phyloP scores from a whole-genome alignment of 352 stramenopile species.

The Phytophthora chlamydospora region DNA sequence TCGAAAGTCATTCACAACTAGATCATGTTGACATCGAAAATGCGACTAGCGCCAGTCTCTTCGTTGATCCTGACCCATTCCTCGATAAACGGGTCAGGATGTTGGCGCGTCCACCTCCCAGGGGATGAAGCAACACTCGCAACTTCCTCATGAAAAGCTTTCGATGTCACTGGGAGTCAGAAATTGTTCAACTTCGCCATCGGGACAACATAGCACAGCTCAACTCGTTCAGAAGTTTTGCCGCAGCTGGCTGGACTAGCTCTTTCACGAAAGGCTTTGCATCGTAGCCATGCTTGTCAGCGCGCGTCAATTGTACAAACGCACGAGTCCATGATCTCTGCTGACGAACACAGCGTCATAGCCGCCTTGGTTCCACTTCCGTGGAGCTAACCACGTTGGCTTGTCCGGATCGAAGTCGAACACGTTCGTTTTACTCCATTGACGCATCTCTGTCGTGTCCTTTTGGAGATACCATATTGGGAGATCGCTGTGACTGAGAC shows the following conservation, averaged over 20 bases:
- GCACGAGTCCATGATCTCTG: background rate
- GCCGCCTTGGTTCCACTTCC: conserved; percentile 7
- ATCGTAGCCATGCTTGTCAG: background rate
- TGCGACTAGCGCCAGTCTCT: no score
- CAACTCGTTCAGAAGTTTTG: background rate
- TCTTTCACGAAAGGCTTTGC: background rate
- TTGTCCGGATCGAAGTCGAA: conserved; percentile 8
- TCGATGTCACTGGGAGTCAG: background rate
- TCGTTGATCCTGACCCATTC: no score
- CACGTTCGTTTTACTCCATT: background rate
- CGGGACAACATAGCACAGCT: conserved; percentile 6
- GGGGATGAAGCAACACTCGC: background rate
- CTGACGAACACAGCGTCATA: conserved; percentile 5
- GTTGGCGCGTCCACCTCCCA: no score
- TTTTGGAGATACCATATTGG: background rate
- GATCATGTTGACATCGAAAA: no score
- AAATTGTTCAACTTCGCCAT: background rate
- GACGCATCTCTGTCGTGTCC: background rate
- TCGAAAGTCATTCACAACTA: no score
- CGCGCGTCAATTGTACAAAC: conserved; percentile 1
- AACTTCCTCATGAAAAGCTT: background rate
- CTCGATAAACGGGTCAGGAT: no score
- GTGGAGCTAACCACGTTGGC: background rate
- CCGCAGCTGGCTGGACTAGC: no score
- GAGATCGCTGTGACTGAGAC: background rate